phyloP scores from a whole-genome alignment of 257 asterid genomes.

The Solanum sitiens region DNA sequence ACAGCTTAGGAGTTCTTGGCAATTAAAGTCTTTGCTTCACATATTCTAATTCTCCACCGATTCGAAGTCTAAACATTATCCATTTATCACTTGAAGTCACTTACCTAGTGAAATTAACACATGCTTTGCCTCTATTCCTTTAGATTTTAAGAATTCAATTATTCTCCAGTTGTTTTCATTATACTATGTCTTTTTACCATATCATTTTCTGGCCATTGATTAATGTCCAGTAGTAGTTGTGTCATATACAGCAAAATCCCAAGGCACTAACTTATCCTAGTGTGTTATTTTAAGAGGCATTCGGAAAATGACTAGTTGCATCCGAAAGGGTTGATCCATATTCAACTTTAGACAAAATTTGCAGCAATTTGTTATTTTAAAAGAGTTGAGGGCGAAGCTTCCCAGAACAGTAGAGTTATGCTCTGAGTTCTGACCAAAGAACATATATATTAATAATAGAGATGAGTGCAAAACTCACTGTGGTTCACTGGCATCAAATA shows the following conservation, averaged over 20 bases:
- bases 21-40: neutral
- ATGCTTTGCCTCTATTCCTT: neutral
- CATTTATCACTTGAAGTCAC: neutral
- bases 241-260: neutral
- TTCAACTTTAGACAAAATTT: neutral
- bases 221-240: neutral
- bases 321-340: neutral
- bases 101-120: neutral
- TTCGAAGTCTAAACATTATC: neutral
- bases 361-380: neutral
- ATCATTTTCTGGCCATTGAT: neutral
- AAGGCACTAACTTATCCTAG: neutral
- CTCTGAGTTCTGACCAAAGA: neutral
- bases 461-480: constrained; percentile 15
- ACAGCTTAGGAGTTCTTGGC: neutral
- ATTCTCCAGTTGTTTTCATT: neutral
- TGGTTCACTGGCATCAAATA: constrained; percentile 59
- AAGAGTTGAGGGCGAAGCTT: neutral
- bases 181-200: neutral
- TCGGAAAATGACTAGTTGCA: neutral
- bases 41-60: neutral
- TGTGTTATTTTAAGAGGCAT: neutral
- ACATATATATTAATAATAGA: neutral
- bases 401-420: neutral
- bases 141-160: neutral